phyloP scores from a whole-genome alignment of 164 flowering plant genomes.

The Warburgia ugandensis region DNA sequence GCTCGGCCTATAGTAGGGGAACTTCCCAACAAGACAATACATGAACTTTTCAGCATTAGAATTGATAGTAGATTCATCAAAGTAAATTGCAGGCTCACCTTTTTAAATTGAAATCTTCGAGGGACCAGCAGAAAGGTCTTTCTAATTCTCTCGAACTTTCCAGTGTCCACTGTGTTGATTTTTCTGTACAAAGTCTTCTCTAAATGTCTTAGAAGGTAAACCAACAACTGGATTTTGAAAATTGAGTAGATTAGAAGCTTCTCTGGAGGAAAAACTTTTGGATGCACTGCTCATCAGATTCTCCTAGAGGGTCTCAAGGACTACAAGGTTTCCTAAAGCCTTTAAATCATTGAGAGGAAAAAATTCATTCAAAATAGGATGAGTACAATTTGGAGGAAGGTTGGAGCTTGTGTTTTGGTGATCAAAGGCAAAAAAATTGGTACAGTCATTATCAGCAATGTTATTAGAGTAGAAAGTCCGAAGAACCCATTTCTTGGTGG shows the following conservation, averaged over 20 bases:
- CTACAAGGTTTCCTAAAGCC: too few species aligned
- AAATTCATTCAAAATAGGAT: not conserved
- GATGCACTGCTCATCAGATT: too few species aligned
- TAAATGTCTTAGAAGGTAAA: too few species aligned
- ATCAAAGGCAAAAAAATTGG: not conserved
- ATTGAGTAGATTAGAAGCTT: too few species aligned
- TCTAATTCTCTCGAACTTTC: too few species aligned
- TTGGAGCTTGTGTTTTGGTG: not conserved
- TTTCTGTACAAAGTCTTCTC: too few species aligned
- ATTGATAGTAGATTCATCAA: not conserved
- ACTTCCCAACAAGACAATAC: constrained; percentile 4
- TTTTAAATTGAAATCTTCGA: not conserved
- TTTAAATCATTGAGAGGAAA: not conserved
- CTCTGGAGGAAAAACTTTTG: too few species aligned
- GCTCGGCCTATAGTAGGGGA: constrained; percentile 4
- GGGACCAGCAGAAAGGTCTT: too few species aligned
- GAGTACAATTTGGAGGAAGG: not conserved
- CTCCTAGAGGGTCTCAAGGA: too few species aligned
- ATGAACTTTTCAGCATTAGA: not conserved
- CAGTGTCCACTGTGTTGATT: too few species aligned
- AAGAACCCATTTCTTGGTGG: constrained; percentile 3
- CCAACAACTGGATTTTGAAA: too few species aligned
- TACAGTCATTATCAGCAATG: too few species aligned
- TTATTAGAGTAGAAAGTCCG: not conserved
- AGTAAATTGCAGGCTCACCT: not conserved